These are phyloP conservation scores for Tolypocladium cylindrosporum DNA, from an alignment of 2,329 filamentous ascomycete genomes.

Conservation along the genomic window DNA sequence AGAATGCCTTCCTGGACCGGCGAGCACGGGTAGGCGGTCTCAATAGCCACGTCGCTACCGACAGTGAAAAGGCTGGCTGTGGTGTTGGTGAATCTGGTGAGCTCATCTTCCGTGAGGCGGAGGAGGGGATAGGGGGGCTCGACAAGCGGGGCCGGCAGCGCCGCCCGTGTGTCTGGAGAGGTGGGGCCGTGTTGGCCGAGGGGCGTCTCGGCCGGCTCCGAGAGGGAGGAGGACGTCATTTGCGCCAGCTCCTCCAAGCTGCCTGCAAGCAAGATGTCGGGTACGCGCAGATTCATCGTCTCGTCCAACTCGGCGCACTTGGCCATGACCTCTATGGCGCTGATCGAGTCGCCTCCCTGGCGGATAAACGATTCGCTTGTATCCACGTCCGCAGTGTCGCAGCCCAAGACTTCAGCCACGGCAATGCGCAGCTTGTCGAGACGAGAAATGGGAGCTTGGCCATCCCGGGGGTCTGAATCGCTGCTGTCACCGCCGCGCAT, in stretches of 20 bases:
- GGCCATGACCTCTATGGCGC: constrained; percentile 27
- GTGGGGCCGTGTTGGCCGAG: background rate
- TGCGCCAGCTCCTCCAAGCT: background rate
- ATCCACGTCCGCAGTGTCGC: background rate
- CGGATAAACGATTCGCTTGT: background rate
- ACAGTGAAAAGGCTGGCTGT: background rate
- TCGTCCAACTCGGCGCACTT: background rate
- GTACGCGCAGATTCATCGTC: background rate
- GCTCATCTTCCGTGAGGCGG: background rate
- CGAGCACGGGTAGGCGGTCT: constrained; percentile 40
- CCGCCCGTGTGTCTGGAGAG: background rate
- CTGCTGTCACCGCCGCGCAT: background rate
- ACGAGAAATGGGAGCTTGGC: background rate
- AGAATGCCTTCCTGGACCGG: constrained; percentile 39
- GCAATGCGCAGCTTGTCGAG: background rate
- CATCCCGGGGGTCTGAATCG: background rate
- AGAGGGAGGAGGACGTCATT: background rate
- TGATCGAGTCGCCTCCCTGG: constrained; percentile 32
- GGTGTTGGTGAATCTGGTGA: background rate
- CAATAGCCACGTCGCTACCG: constrained; percentile 12
- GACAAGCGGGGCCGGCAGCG: background rate
- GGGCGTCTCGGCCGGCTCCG: background rate
- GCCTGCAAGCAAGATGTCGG: background rate
- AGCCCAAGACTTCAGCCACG: background rate
- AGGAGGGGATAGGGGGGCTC: background rate